Evolutionary conservation across 495 filamentous ascomycete genomes (phyloP).

Genomic region (Filosporella fistucella): DNA sequence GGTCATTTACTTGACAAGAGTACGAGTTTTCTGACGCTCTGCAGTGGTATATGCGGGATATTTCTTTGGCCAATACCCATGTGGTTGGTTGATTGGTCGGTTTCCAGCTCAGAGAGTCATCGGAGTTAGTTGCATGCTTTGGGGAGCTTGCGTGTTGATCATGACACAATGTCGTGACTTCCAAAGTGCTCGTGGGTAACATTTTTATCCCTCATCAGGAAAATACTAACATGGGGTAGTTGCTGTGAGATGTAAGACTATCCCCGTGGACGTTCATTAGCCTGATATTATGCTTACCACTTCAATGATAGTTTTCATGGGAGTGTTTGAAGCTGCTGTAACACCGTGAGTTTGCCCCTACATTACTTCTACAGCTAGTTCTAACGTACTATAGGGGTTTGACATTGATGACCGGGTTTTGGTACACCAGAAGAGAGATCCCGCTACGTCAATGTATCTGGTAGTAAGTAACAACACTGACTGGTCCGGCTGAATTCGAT

Average conservation of each 20-base stretch:
- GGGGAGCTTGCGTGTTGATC: slow-evolving; percentile 35
- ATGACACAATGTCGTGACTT: not conserved
- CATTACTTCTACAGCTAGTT: too few relatives aligned
- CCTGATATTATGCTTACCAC: too few relatives aligned
- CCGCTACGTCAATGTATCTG: not conserved
- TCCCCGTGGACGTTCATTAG: too few relatives aligned
- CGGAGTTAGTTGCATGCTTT: slow-evolving; percentile 49
- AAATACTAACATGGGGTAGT: too few relatives aligned
- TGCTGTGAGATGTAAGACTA: too few relatives aligned
- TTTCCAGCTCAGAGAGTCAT: slow-evolving; percentile 56
- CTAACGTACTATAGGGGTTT: too few relatives aligned
- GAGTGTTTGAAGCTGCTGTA: not conserved
- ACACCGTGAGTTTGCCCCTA: too few relatives aligned
- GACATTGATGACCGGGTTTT: not conserved
- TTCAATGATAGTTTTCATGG: too few relatives aligned
- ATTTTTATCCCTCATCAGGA: too few relatives aligned
- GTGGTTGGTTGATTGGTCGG: slow-evolving; percentile 39
- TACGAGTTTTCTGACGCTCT: not conserved
- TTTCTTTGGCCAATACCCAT: not conserved
- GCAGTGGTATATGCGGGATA: not conserved
- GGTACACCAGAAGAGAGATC: not conserved
- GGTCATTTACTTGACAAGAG: too few relatives aligned
- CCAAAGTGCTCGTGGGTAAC: not conserved
- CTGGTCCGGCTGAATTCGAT: too few relatives aligned
- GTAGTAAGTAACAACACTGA: too few relatives aligned